Base-by-base conservation (phyloP, 805 yeast species). In the Sugiyamaella chiloensis region DNA sequence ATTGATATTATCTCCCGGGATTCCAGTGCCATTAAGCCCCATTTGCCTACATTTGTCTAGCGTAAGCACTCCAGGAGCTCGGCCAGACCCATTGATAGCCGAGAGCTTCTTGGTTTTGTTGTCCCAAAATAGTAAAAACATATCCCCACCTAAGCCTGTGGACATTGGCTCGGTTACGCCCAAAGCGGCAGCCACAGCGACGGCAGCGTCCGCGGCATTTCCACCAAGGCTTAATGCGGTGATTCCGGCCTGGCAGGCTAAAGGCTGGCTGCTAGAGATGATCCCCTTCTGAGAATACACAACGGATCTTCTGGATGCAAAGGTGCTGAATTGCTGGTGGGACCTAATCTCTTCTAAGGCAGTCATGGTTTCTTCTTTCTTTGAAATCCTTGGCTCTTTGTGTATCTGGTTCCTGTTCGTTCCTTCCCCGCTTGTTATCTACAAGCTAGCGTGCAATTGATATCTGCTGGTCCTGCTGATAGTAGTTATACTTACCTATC, bases 81-180 rank as follows among this genome's bases (percentile, higher is more conserved):
- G 72, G 9, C 95, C 93, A 41, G 85, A 76, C 4, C 91, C 95
- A 62, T 85, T 85, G 54, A 85, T 55, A 0, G 88, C 93, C 44
- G 69, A 64, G 0, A 83, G 83, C 47, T 70, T 67, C 47, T 77
- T 72, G 3, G 73, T 68, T 14, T 63, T 54, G 24, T 69, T 69
- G 40, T 76, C 71, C 62, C 79, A 81, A 58, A 72, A 81, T 24
- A 85, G 65, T 2, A 80, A 75, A 66, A 83, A 86, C 76, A 23
- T 31, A 43, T 66, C 72, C 8, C 70, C 70, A 16, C 72, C 73
- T 24, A 64, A 60, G 2, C 69, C 68, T 16, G 66, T 66, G 62
- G 60, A 64, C 52, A 58, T 66, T 4, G 71, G 72, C 56, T 68
- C 73, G 24, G 56, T 55, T 8, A 57, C 62, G 27, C 61, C 63